Evolutionary conservation across 352 stramenopile species (phyloP).

Genomic region (Phytophthora palmivora): DNA sequence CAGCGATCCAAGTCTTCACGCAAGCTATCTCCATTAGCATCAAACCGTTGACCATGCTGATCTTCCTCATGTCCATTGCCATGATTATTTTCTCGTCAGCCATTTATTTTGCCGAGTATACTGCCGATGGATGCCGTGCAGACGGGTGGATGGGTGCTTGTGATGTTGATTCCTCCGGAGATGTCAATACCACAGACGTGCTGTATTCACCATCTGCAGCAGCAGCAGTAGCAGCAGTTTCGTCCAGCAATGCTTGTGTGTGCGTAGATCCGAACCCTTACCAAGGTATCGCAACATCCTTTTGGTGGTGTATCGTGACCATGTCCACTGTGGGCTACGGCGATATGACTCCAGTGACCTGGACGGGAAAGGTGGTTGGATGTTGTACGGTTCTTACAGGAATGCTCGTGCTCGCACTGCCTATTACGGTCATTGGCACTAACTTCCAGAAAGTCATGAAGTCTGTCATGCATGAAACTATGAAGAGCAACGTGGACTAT

Average conservation of each 20-base stretch:
- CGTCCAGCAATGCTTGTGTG: constrained; percentile 37
- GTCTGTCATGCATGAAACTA: constrained; percentile 75
- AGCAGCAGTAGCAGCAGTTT: constrained; percentile 33
- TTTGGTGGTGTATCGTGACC: constrained; percentile 93
- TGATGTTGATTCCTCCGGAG: constrained; percentile 12
- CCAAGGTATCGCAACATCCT: constrained; percentile 76
- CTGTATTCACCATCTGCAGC: constrained; percentile 33
- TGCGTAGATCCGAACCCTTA: constrained; percentile 87
- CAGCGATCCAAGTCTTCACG: constrained; percentile 86
- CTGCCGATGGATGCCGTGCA: constrained; percentile 60
- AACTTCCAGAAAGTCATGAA: constrained; percentile 91
- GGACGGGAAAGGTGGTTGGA: constrained; percentile 75
- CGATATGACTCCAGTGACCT: constrained; percentile 85
- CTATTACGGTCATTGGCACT: constrained; percentile 91
- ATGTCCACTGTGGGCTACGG: constrained; percentile 93
- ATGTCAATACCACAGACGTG: constrained; percentile 17
- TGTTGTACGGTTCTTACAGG: constrained; percentile 77
- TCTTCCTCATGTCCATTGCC: constrained; percentile 88
- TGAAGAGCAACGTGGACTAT: constrained; percentile 82
- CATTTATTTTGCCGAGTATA: constrained; percentile 88
- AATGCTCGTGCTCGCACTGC: constrained; percentile 89
- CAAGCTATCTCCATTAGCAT: constrained; percentile 76
- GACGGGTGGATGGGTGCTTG: constrained; percentile 70
- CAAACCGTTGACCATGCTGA: constrained; percentile 86
- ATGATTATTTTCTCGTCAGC: constrained; percentile 88